Conservation (phyloP, 1,284 basidiomycete genomes). For the Naganishia liquefaciens region DNA sequence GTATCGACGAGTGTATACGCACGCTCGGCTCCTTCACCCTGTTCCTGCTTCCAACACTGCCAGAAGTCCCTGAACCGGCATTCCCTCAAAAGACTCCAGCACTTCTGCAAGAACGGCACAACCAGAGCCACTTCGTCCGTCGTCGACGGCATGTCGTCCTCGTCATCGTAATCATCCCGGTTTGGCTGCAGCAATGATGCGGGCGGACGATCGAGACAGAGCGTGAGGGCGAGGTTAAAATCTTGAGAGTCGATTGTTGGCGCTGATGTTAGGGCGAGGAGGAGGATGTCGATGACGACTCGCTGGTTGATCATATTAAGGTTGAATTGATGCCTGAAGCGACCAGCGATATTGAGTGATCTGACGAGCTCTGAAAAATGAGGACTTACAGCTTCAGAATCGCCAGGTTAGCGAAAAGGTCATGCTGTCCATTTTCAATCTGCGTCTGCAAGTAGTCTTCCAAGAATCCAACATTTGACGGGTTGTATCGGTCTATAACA, state of each 20-base stretch:
- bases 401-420: constrained; percentile 85
- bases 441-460: constrained; percentile 95
- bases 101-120: constrained; percentile 27
- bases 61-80: constrained; percentile 34
- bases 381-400: constrained; percentile 70
- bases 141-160: constrained; percentile 57
- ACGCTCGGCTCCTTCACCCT: constrained; percentile 32
- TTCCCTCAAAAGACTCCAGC: constrained; percentile 30
- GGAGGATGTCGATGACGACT: constrained; percentile 88
- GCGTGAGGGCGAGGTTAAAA: constrained; percentile 87
- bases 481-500: constrained; percentile 84
- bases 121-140: constrained; percentile 66
- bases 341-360: neutral
- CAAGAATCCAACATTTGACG: constrained; percentile 84
- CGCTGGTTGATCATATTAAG: constrained; percentile 88
- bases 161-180: constrained; percentile 32
- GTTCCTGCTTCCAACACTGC: constrained; percentile 32
- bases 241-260: constrained; percentile 70
- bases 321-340: constrained; percentile 91
- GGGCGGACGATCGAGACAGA: constrained; percentile 70
- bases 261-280: constrained; percentile 76
- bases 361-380: neutral
- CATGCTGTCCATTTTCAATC: constrained; percentile 84
- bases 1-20: neutral
- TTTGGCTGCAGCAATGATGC: constrained; percentile 29